Evolutionary conservation across 1,284 basidiomycete genomes (phyloP), one percentile per base, ranked within the genome.

Genomic region (Spongispora temasekensis): DNA sequence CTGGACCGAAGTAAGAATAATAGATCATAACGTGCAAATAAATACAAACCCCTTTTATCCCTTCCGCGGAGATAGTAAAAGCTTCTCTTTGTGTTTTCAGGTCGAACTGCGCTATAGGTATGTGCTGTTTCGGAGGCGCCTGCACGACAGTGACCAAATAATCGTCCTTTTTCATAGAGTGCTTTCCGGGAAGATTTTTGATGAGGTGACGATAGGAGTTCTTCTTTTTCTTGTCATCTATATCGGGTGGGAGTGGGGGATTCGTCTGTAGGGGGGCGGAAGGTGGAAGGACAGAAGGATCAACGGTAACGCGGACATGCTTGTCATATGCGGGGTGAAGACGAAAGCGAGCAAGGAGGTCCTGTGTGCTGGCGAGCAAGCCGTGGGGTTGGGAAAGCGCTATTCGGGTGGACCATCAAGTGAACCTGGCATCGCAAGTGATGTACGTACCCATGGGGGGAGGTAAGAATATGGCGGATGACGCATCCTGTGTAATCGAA

Each of bases 151-250:
- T 84, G 46, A 79, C 81, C 55, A 92, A 75, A 72, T 86, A 90
- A 62, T 89, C 86, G 66, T 92, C 90, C 72, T 89, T 92, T 78
- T 90, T 91, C 79, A 84, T 81, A n/a, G 90, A 90, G 67, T 92
- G 90, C 75, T 90, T 91, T 58, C 90, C 90, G 67, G 90, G 89
- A 46, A 90, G 79, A 61, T 82, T 85, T 78, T 87, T 90, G 69
- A 92, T 89, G 62, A 92, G 81, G 72, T 91, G 86, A 69, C 83
- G 89, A 68, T 92, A 92, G 57, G 77, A 86, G 64, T 90, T 90
- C 80, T 88, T 89, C 77, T 83, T 86, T 82, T 88, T 91, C 80
- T 89, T 91, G 69, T 89, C 88, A 57, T 84, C 86, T 58, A 78
- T 80, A 59, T 76, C 78, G 56, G 60, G 71, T 42, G 65, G 62